phyloP scores from a whole-genome alignment of 805 yeast species.

The Maudiozyma pseudohumilis region DNA sequence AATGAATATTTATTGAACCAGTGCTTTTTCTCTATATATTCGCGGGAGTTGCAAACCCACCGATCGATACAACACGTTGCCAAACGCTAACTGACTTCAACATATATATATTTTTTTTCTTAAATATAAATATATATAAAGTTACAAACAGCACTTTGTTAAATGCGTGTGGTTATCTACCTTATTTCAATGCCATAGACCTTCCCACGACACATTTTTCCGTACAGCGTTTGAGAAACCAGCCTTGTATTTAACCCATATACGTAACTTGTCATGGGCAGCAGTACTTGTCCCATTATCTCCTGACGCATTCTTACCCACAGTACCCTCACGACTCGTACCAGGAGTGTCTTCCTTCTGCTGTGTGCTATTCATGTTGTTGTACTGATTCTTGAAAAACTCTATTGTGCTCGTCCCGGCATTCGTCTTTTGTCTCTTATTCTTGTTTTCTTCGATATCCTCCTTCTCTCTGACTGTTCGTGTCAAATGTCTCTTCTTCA shows the following conservation, averaged over 20 bases:
- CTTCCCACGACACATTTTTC: slow-evolving; percentile 70
- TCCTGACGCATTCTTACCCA: background rate
- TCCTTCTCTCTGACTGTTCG: slow-evolving; percentile 12
- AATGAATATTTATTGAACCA: too few species aligned
- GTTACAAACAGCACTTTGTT: too few species aligned
- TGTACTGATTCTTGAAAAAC: slow-evolving; percentile 38
- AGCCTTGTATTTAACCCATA: slow-evolving; percentile 88
- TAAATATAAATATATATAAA: too few species aligned
- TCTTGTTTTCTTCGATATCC: slow-evolving; percentile 13
- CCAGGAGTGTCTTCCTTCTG: background rate
- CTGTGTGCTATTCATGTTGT: slow-evolving; percentile 7
- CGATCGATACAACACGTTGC: too few species aligned
- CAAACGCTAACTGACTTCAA: too few species aligned
- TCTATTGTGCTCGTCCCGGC: slow-evolving; percentile 19
- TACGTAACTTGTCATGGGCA: slow-evolving; percentile 23
- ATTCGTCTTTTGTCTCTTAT: slow-evolving; percentile 14
- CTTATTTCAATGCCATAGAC: slow-evolving; percentile 39
- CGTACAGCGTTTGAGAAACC: slow-evolving; percentile 90
- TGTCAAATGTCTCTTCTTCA: slow-evolving; percentile 27
- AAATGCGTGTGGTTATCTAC: too few species aligned
- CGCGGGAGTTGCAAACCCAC: too few species aligned
- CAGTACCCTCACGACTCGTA: background rate
- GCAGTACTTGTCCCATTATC: background rate
- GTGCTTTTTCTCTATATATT: too few species aligned
- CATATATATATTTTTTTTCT: too few species aligned